phyloP scores from a whole-genome alignment of 331 rosid species.

The Cucumis variabilis region DNA sequence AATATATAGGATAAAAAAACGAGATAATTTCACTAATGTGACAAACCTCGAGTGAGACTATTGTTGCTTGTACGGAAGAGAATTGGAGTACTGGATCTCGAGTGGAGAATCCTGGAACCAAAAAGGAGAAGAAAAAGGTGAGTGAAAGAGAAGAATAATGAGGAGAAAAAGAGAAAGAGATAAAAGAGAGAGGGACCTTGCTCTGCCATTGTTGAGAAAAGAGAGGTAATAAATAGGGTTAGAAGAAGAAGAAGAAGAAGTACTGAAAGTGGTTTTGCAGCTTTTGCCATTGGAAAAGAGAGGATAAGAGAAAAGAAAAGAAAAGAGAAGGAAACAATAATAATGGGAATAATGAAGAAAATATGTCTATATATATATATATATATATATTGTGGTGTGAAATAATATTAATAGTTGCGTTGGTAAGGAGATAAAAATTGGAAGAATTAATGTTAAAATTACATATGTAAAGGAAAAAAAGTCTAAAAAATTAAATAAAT shows the following conservation, averaged over 20 bases:
- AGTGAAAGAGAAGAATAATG: background rate
- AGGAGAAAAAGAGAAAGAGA: background rate
- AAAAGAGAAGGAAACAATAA: background rate
- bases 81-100: background rate
- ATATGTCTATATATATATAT: no score
- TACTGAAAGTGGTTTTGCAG: conserved; percentile 27
- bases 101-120: background rate
- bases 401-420: background rate
- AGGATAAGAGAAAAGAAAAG: background rate
- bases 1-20: no score
- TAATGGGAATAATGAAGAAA: no score
- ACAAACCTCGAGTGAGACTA: background rate
- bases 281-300: conserved; percentile 29
- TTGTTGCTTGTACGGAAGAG: background rate
- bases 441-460: background rate
- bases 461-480: no score
- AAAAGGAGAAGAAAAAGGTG: no score
- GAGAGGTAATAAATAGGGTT: conserved; percentile 4
- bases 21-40: no score
- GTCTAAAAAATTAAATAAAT: no score
- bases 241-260: conserved; percentile 5
- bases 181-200: background rate
- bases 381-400: background rate
- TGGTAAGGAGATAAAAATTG: background rate
- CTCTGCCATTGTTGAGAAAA: background rate